Evolutionary conservation across 176 grass and related monocot genomes (phyloP), one percentile per base, ranked within the genome.

Genomic region (Chloris gayana): DNA sequence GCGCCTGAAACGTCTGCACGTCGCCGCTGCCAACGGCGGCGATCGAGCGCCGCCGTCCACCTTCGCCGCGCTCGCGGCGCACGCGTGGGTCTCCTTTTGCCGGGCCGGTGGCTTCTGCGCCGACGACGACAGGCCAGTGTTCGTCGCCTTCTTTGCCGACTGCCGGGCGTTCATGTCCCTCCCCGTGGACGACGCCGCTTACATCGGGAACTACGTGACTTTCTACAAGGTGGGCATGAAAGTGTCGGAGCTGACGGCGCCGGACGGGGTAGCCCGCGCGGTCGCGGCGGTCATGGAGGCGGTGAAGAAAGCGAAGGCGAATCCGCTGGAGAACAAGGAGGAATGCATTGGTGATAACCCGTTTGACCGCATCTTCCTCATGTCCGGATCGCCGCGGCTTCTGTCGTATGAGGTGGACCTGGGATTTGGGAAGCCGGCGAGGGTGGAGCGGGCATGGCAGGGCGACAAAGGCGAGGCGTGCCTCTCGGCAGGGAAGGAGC

Each of bases 391-490:
- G 38, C 59, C 79, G 33, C 41, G 67, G 69, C 77, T 86, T 21
- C 18, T 30, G 13, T 41, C 57, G 8, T 90, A 90, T 50, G 83
- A 69, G 18, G 30, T 59, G 18, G 88, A 86, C 42, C 79, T 90
- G 21, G 88, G 83, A 18, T 90, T 84, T 30, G 83, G 88, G 26
- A 21, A 15, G 61, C 88, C 83, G 6, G 57, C 57, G 59, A 74
- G 84, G 39, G 83, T 79, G 45, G 88, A 90, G 61, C 24, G 74
- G 19, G 61, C 82, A 24, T 86, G 74, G 10, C 74, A 86, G 31
- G 67, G 74, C 59, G 41, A 67, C 24, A 75, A 82, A 21, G 74
- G 79, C 14, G 83, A 82, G 68, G 39, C 74, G 13, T 56, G 58
- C 8, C 50, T 90, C 39, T 10, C 49, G 5, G 74, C 68, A 6